phyloP scores from a whole-genome alignment of 768 basidiomycete genomes.

The Dioszegia hungarica region DNA sequence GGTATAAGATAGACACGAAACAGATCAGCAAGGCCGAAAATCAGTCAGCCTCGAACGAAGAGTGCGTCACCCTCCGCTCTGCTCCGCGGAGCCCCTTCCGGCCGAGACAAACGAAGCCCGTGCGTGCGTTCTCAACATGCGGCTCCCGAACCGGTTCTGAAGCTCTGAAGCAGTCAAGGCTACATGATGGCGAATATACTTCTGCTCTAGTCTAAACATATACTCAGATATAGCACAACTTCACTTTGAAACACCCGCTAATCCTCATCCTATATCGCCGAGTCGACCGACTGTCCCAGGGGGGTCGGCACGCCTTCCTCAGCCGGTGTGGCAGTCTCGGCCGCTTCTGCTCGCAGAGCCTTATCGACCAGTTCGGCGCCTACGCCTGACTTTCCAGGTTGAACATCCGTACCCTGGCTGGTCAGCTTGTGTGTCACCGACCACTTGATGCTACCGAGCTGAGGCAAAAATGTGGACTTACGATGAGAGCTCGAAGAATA shows the following conservation, averaged over 20 bases:
- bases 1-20: no score
- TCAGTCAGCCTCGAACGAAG: no score
- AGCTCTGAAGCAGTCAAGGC: not conserved
- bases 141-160: no score
- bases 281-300: conserved; percentile 8
- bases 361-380: conserved; percentile 46
- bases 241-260: not conserved
- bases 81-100: no score
- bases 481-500: conserved; percentile 46
- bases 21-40: no score
- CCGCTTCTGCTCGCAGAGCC: conserved; percentile 39
- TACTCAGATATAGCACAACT: not conserved
- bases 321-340: conserved; percentile 20
- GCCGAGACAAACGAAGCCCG: no score
- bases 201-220: not conserved
- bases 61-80: no score
- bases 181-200: not conserved
- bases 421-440: no score
- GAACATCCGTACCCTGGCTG: conserved; percentile 22
- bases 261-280: not conserved
- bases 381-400: conserved; percentile 43
- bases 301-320: conserved; percentile 11
- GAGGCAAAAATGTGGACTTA: conserved; percentile 28
- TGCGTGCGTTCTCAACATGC: no score
- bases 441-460: no score